A percentile compares a stretch with the other conserved stretches of the same genome.
These are phyloP conservation scores for Plenodomus lindquistii DNA, from an alignment of 2,329 filamentous ascomycete species.

Conservation along the genomic window DNA sequence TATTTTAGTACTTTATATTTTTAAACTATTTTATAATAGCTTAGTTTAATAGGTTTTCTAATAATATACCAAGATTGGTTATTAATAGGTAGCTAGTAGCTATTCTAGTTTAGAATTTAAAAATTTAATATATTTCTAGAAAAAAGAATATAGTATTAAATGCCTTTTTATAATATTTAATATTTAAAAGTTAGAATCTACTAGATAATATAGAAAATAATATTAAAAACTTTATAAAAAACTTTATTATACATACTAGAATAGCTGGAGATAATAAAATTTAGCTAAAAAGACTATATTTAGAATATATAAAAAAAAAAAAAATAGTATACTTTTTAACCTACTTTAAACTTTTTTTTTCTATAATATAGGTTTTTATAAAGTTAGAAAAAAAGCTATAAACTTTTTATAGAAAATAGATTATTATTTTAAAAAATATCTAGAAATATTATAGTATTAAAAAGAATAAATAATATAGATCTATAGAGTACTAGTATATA, in stretches of 20 bases:
- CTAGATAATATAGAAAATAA: neutral
- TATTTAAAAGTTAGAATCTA: neutral
- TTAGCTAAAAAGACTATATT: neutral
- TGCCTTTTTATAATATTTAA: neutral
- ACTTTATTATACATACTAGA: neutral
- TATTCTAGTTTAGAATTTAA: neutral
- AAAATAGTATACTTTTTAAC: neutral
- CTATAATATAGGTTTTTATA: too few species aligned
- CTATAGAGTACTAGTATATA: neutral
- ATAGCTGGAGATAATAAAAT: neutral
- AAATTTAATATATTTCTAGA: neutral
- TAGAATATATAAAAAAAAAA: neutral
- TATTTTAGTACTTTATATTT: neutral
- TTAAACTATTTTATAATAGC: too few species aligned
- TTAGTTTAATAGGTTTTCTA: too few species aligned
- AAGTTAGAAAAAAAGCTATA: too few species aligned
- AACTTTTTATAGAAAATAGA: neutral
- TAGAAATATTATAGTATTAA: neutral
- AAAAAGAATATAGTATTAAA: neutral
- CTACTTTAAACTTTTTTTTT: too few species aligned
- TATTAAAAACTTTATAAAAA: neutral
- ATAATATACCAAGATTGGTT: neutral
- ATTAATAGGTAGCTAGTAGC: neutral
- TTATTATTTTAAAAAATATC: neutral
- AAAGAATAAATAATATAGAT: neutral